A percentile compares a stretch with the other conserved stretches of the same genome.
Conservation (phyloP, 306 rosid species). For the Lotus japonicus region DNA sequence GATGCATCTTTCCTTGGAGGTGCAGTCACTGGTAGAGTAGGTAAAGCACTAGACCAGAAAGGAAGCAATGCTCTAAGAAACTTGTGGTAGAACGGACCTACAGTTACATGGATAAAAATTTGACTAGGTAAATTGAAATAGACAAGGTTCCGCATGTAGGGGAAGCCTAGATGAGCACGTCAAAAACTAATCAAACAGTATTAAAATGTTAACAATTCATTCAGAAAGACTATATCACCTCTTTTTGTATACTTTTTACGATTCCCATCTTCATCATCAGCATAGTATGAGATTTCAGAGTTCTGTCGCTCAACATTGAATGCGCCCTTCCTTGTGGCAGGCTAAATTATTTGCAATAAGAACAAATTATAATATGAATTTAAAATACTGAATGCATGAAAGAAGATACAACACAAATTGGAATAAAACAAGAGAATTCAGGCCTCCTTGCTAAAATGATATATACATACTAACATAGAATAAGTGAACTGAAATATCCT, state of each 20-base stretch:
- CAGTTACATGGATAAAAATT: slow-evolving; percentile 24
- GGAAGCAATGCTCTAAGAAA: slow-evolving; percentile 93
- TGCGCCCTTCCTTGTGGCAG: slow-evolving; percentile 81
- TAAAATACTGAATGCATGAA: slow-evolving; percentile 5
- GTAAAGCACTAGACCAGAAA: slow-evolving; percentile 89
- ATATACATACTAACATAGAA: slow-evolving; percentile 14
- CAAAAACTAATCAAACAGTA: neutral
- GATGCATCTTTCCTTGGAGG: slow-evolving; percentile 72
- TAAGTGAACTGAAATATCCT: slow-evolving; percentile 22
- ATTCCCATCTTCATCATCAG: slow-evolving; percentile 92
- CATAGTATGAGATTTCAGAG: slow-evolving; percentile 85
- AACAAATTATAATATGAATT: slow-evolving; percentile 20
- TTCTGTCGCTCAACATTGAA: slow-evolving; percentile 68
- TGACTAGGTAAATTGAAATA: slow-evolving; percentile 9
- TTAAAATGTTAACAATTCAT: neutral
- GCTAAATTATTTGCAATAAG: slow-evolving; percentile 47
- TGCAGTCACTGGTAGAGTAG: slow-evolving; percentile 89
- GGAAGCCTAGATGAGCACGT: neutral
- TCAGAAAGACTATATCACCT: slow-evolving; percentile 47
- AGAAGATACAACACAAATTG: neutral
- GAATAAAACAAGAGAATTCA: slow-evolving; percentile 7
- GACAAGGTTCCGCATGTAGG: slow-evolving; percentile 1
- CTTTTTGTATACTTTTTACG: slow-evolving; percentile 71
- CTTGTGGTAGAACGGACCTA: slow-evolving; percentile 89
- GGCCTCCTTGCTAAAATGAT: neutral